Conservation (phyloP, 202 grass and related monocot species). For the Carex arenaria region DNA sequence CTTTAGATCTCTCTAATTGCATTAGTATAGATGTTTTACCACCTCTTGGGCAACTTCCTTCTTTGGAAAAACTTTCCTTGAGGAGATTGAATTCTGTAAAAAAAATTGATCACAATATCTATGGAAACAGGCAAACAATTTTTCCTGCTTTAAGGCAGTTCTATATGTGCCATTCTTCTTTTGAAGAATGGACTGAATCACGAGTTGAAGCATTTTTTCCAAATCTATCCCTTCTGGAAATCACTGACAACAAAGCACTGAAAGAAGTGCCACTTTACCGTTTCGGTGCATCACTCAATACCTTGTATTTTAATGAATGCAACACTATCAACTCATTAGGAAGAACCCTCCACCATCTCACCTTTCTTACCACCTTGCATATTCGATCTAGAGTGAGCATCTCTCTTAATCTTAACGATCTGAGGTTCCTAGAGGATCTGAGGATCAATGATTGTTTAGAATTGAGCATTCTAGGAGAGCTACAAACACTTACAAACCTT, state of each 20-base stretch:
- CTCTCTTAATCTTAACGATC: no score
- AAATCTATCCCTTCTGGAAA: not conserved
- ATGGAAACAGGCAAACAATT: slow-evolving; percentile 1
- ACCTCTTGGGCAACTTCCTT: slow-evolving; percentile 19
- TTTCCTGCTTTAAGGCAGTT: not conserved
- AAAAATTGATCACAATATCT: not conserved
- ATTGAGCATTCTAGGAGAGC: no score
- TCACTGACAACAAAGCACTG: not conserved
- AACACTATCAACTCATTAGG: no score
- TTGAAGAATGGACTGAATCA: not conserved
- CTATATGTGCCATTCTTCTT: no score
- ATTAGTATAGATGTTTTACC: not conserved
- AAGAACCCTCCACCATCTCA: no score
- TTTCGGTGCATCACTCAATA: not conserved
- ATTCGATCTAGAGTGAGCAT: no score
- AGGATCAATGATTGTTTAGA: no score
- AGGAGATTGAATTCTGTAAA: not conserved
- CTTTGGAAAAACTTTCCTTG: not conserved
- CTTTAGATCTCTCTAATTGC: rapidly evolving
- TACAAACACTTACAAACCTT: no score
- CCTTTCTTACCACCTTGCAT: no score
- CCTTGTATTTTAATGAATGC: no score
- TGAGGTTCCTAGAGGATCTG: no score
- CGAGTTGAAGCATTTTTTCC: not conserved
- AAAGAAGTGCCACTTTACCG: not conserved